These are phyloP conservation scores for Hanseniaspora hatyaiensis DNA, from an alignment of 805 yeast genomes.

Conservation along the genomic window DNA sequence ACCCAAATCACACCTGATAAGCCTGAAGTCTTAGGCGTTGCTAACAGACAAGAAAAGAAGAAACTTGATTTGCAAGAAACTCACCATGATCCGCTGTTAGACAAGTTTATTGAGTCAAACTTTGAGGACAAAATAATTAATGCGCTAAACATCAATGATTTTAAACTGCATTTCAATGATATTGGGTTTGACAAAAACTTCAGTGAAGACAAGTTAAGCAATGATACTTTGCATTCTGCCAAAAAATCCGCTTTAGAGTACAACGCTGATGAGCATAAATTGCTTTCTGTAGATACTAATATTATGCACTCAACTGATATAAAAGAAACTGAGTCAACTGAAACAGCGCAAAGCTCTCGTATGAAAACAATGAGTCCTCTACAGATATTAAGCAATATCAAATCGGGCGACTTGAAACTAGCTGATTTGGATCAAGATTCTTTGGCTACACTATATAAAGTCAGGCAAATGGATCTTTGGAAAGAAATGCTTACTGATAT, in stretches of 20 bases:
- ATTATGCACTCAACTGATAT: not conserved
- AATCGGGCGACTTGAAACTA: slow-evolving; percentile 28
- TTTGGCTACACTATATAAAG: slow-evolving; percentile 49
- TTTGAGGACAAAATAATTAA: slow-evolving; percentile 45
- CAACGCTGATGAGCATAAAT: no score
- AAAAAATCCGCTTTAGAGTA: no score
- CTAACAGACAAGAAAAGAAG: no score
- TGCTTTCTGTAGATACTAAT: no score
- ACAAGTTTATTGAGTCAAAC: slow-evolving; percentile 59
- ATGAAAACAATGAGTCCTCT: slow-evolving; percentile 22
- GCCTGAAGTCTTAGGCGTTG: no score
- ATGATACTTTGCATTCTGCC: no score
- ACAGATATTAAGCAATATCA: slow-evolving; percentile 25
- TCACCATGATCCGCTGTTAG: slow-evolving; percentile 40
- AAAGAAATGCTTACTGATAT: slow-evolving; percentile 30
- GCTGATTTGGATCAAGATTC: slow-evolving; percentile 27
- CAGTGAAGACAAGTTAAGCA: not conserved
- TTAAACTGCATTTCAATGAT: slow-evolving; percentile 35
- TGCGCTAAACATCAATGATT: slow-evolving; percentile 24
- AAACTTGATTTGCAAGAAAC: slow-evolving; percentile 13
- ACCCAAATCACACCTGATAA: no score
- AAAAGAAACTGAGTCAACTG: slow-evolving; percentile 1
- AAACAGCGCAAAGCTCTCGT: slow-evolving; percentile 15
- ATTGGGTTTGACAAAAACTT: slow-evolving; percentile 40
- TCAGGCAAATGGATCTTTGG: slow-evolving; percentile 55